Base-by-base conservation (phyloP, 1,284 basidiomycete genomes). In the Erythrobasidium hasegawianum region DNA sequence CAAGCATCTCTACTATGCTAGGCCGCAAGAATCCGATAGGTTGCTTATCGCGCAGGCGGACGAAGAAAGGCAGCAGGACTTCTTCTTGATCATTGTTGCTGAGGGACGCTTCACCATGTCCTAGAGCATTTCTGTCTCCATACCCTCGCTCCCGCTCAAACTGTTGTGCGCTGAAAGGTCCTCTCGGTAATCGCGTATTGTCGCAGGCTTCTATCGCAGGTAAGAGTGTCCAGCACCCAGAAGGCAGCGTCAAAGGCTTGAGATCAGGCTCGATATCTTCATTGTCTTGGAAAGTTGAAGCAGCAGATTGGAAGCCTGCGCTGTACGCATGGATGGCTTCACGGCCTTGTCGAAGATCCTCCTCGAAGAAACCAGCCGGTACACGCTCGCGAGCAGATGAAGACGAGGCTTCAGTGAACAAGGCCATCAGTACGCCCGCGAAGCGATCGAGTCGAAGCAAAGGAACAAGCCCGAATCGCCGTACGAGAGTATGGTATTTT, bases 1-100 rank as follows among this genome's bases (percentile, higher is more conserved):
- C 18, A 20, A 74, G 50, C 14, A 71, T 72, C 26, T 64, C 56
- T 22, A 74, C 59, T 47, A 74, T 59, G 1, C 38, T 2, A 2
- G 71, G 73, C 29, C 71, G 62, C 1, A 74, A 55, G 61, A 72
- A 73, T 9, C 72, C 72, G 59, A 74, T 69, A n/a, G 73, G 71
- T 38, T 71, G 71, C 22, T 54, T 47, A 18, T 68, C 40, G 24
- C 40, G 55, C 40, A 50, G 40, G 27, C 47, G 33, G 49, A 47
- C 16, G 38, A 52, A 57, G 55, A 47, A 58, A 29, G 59, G 57
- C 4, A 60, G 11, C 7, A 60, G 50, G 39, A 62, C 45, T 33
- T 57, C 29, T 5, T 59, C 49, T 38, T 43, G 27, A 18, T 57
- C 53, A 16, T 41, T 1, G 0, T 58, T 61, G 2, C 59, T 62